A percentile compares a stretch with the other conserved stretches of the same genome.
Evolutionary conservation across 2,329 filamentous ascomycete genomes (phyloP).

Genomic region (Fusarium clavum): DNA sequence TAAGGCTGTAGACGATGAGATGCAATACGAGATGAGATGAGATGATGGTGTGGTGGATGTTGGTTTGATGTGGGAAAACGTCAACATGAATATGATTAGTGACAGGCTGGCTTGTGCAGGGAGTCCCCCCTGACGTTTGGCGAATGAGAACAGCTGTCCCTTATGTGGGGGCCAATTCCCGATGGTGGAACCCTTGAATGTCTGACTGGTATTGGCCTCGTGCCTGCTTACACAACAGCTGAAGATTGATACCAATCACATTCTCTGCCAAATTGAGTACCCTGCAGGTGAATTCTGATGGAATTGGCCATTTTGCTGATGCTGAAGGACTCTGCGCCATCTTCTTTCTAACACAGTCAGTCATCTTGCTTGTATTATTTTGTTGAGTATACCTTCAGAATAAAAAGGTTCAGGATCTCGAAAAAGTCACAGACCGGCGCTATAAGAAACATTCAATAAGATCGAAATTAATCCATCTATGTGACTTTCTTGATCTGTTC

Average conservation of each 20-base stretch:
- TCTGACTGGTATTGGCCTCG: conserved; percentile 6
- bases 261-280: not conserved
- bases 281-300: not conserved
- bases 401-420: too few species aligned
- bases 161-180: conserved; percentile 27
- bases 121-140: conserved; percentile 10
- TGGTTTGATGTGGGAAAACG: conserved; percentile 18
- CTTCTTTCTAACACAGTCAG: not conserved
- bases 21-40: not conserved
- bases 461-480: too few species aligned
- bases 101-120: conserved; percentile 40
- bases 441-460: too few species aligned
- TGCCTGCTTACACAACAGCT: conserved; percentile 2
- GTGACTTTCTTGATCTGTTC: too few species aligned
- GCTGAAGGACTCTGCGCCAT: not conserved
- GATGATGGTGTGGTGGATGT: conserved; percentile 4
- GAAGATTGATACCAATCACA: not conserved
- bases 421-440: too few species aligned
- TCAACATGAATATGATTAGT: conserved; percentile 28
- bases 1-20: conserved; percentile 10
- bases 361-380: too few species aligned
- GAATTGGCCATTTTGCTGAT: not conserved
- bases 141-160: conserved; percentile 39
- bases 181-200: not conserved
- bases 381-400: too few species aligned